A percentile compares a stretch with the other conserved stretches of the same genome.
Evolutionary conservation across 1,284 basidiomycete genomes (phyloP).

Genomic region (Cryptococcus maquisensis): DNA sequence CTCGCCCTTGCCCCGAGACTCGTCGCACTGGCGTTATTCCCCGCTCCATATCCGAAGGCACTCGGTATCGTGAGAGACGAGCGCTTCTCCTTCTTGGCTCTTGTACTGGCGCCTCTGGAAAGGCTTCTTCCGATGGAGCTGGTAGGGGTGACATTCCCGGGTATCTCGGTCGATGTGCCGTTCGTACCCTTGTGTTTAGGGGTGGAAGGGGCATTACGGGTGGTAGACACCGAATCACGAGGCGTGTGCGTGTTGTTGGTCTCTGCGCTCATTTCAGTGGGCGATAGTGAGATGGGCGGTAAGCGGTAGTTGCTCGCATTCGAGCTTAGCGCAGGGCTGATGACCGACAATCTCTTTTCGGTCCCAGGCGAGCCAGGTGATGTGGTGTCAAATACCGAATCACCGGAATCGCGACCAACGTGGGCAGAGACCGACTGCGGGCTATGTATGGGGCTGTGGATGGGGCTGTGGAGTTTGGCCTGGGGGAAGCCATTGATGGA

Average conservation of each 20-base stretch:
- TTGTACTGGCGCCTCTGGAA: background rate
- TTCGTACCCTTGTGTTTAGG: background rate
- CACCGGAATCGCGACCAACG: background rate
- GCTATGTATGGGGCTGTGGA: background rate
- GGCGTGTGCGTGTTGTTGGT: background rate
- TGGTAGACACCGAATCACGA: background rate
- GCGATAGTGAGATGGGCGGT: background rate
- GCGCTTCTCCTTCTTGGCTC: background rate
- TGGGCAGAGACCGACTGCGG: background rate
- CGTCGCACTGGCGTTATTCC: background rate
- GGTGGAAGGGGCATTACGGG: background rate
- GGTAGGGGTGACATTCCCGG: background rate
- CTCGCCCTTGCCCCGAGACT: constrained; percentile 7
- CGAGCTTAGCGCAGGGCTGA: too few relatives aligned
- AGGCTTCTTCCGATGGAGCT: background rate
- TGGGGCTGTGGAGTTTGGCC: background rate
- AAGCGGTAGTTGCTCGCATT: background rate
- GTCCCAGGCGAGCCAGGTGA: too few relatives aligned
- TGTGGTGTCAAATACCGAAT: too few relatives aligned
- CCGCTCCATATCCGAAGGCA: background rate
- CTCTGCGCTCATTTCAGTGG: too few relatives aligned
- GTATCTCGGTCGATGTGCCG: too few relatives aligned
- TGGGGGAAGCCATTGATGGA: background rate
- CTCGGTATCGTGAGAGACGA: background rate
- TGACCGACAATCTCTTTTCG: too few relatives aligned